Percentiles rank a stretch among this genome's conserved stretches.
Conservation (phyloP, 257 asterid genomes). For the Solanum virginianum region DNA sequence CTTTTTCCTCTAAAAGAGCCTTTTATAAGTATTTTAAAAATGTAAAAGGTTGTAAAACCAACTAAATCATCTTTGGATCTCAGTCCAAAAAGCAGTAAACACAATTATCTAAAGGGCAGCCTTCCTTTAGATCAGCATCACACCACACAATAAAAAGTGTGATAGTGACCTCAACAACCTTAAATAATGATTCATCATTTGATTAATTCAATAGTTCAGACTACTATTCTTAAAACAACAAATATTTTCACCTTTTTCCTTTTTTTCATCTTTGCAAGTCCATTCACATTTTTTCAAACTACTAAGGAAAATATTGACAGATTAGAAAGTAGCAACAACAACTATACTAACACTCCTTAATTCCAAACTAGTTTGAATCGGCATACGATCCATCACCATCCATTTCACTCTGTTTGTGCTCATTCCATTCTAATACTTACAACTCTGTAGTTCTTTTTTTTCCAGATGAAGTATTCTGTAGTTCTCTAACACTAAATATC, state of each 20-base stretch:
- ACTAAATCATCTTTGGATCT: not conserved
- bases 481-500: not conserved
- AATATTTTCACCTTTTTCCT: not conserved
- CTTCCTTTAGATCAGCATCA: not conserved
- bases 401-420: not conserved
- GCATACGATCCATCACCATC: not conserved
- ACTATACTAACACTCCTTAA: not conserved
- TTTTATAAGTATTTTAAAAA: not conserved
- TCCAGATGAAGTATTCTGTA: not conserved
- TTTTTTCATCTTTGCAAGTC: not conserved
- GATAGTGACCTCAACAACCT: not conserved
- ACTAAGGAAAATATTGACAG: not conserved
- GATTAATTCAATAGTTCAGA: not conserved
- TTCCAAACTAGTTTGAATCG: not conserved
- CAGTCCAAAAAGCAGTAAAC: not conserved
- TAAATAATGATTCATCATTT: not conserved
- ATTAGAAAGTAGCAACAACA: not conserved
- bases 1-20: not conserved
- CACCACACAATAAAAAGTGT: not conserved
- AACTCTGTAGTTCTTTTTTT: not conserved
- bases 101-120: not conserved
- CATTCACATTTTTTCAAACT: not conserved
- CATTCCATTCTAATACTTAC: not conserved
- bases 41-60: not conserved
- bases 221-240: not conserved